A percentile compares a stretch with the other conserved stretches of the same genome.
Conservation (phyloP, 2,329 filamentous ascomycete genomes). For the Fusarium heterosporum region DNA sequence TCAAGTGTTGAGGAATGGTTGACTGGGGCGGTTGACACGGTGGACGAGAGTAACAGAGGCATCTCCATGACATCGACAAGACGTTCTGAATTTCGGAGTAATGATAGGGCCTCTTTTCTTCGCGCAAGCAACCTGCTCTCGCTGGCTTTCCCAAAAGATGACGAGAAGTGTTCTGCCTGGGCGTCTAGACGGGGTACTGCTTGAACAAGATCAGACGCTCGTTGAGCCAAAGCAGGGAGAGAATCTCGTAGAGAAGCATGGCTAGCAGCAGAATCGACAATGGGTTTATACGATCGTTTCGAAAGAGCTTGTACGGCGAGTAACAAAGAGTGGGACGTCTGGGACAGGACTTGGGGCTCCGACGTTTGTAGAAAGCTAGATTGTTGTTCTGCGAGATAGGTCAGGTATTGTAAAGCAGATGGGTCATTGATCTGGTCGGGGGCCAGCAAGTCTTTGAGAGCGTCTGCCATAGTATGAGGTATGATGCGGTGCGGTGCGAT, state of each 20-base stretch:
- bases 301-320: constrained; percentile 88
- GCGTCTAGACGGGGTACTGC: constrained; percentile 83
- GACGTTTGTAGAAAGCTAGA: constrained; percentile 77
- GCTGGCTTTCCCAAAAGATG: constrained; percentile 80
- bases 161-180: constrained; percentile 82
- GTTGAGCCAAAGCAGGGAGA: constrained; percentile 75
- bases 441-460: constrained; percentile 52
- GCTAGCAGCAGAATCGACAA: constrained; percentile 83
- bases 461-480: constrained; percentile 51
- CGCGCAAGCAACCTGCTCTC: constrained; percentile 77
- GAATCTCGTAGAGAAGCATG: constrained; percentile 78
- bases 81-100: constrained; percentile 88
- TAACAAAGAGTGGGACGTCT: constrained; percentile 82
- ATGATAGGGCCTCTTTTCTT: constrained; percentile 81
- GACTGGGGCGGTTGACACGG: constrained; percentile 72
- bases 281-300: constrained; percentile 86
- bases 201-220: constrained; percentile 74
- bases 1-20: constrained; percentile 93
- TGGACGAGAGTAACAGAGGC: constrained; percentile 84
- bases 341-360: constrained; percentile 83
- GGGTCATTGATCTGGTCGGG: constrained; percentile 57
- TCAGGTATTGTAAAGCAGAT: constrained; percentile 76
- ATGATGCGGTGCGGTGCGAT: not conserved
- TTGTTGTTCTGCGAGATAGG: constrained; percentile 80
- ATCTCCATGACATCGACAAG: constrained; percentile 92